Evolutionary conservation across 202 grass and related monocot genomes (phyloP), one percentile per base, ranked within the genome.

Genomic region (Elaeis oleifera): DNA sequence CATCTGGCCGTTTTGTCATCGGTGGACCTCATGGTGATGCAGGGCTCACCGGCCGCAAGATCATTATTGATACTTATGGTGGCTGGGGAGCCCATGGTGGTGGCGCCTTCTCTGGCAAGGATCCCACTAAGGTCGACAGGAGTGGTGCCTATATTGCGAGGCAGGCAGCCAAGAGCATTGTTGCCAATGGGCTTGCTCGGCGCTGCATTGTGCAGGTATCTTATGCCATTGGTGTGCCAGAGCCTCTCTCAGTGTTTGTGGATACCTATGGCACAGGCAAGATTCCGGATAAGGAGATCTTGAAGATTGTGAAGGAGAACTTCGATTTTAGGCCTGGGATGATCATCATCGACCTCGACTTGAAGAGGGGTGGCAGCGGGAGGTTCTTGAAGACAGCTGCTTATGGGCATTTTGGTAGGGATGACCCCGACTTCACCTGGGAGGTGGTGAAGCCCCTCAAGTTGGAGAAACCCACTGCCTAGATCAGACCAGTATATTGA

Each of bases 21-120:
- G 83, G 89, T 53, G 89, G 89, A 49, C 89, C 89, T 70, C 84
- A 94, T 68, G 84, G 89, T 6, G 89, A 94, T 49, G 84, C 89
- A 6, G 86, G 86, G 44, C 74, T 89, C 51, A 89, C 81, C 1
- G 81, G 81, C n/a, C 75, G 86, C 49, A 89, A 89, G 63, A 89
- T 89, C 67, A 89, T 89, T 20, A 79, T 85, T 31, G 86, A 89
- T 52, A 89, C 85, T 1, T 84, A 89, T 11, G 85, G 85, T 58
- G 85, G 81, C 62, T 84, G 85, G 81, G 85, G 85, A 25, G 85
- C 85, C 6, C 85, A 89, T 4, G 81, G 85, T 50, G 85, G 85
- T 18, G 85, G 85, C 0, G 78, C 85, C 29, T 89, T 85, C 67
- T 89, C 85, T 8, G 85, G 81, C 9, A 89, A 89, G 74, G 85